A percentile compares a stretch with the other conserved stretches of the same genome.
These are phyloP conservation scores for Penicillium sp. DNA, from an alignment of 2,329 filamentous ascomycete genomes.

Conservation along the genomic window DNA sequence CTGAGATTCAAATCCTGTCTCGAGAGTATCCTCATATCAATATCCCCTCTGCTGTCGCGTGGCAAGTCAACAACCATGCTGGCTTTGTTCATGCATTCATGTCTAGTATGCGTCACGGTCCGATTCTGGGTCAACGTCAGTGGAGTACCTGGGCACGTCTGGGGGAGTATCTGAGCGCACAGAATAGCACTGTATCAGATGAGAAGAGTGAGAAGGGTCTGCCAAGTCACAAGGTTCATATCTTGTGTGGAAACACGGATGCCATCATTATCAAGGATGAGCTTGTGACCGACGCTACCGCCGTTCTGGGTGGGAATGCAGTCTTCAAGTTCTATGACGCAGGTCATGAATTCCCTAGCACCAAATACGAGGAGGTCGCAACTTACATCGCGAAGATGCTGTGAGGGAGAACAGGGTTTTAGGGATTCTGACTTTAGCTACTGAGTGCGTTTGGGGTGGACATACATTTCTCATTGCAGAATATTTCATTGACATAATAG, in stretches of 20 bases:
- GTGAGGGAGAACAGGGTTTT: constrained; percentile 34
- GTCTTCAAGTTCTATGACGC: constrained; percentile 64
- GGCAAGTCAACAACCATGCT: constrained; percentile 70
- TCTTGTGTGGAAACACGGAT: constrained; percentile 72
- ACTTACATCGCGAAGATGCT: constrained; percentile 53
- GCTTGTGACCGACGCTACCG: constrained; percentile 64
- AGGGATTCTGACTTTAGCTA: background rate
- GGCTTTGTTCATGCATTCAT: constrained; percentile 76
- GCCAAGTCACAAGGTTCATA: constrained; percentile 60
- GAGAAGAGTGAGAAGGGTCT: constrained; percentile 41
- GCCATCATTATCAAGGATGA: constrained; percentile 71
- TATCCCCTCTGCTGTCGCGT: constrained; percentile 68
- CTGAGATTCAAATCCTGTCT: constrained; percentile 58
- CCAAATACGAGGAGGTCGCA: constrained; percentile 64
- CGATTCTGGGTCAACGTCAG: constrained; percentile 65
- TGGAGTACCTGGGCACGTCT: constrained; percentile 67
- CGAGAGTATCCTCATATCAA: constrained; percentile 59
- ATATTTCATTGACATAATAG: constrained; percentile 12
- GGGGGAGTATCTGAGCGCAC: constrained; percentile 54
- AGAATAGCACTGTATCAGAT: constrained; percentile 41
- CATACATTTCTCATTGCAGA: background rate
- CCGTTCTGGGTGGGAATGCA: constrained; percentile 64
- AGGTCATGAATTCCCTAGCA: constrained; percentile 74
- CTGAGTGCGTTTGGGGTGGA: background rate
- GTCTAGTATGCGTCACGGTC: constrained; percentile 71